These are phyloP conservation scores for Pisolithus marmoratus DNA, from an alignment of 768 basidiomycete species.

Conservation along the genomic window DNA sequence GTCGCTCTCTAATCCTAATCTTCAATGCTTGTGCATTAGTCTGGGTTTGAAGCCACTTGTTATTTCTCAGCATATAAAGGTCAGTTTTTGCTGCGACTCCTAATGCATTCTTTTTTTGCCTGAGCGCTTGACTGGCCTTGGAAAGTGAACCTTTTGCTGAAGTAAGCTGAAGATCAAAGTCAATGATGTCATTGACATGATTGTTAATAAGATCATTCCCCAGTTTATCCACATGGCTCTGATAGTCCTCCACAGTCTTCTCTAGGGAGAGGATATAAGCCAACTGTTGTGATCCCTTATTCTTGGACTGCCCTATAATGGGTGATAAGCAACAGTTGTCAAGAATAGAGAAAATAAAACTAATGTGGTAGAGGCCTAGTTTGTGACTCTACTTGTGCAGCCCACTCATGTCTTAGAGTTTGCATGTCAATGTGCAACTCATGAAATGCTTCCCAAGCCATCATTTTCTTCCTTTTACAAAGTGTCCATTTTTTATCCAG, in stretches of 20 bases:
- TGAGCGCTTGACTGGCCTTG: background rate
- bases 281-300: slow-evolving; percentile 1
- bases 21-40: slow-evolving; percentile 20
- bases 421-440: background rate
- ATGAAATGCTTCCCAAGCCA: background rate
- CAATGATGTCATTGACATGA: background rate
- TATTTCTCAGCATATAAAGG: slow-evolving; percentile 3
- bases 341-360: background rate
- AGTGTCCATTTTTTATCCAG: background rate
- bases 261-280: background rate
- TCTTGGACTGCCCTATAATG: background rate
- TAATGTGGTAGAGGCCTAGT: background rate
- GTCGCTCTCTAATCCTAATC: slow-evolving; percentile 7
- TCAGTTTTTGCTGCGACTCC: slow-evolving; percentile 1
- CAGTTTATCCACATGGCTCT: background rate
- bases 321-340: background rate
- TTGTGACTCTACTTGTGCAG: slow-evolving; percentile 1
- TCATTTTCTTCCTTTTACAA: background rate
- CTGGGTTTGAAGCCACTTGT: slow-evolving; percentile 6
- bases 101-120: background rate
- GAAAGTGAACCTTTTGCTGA: background rate
- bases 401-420: background rate
- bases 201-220: background rate
- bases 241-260: background rate
- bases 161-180: slow-evolving; percentile 2